phyloP scores from a whole-genome alignment of 352 stramenopile genomes.

The Peronospora destructor region DNA sequence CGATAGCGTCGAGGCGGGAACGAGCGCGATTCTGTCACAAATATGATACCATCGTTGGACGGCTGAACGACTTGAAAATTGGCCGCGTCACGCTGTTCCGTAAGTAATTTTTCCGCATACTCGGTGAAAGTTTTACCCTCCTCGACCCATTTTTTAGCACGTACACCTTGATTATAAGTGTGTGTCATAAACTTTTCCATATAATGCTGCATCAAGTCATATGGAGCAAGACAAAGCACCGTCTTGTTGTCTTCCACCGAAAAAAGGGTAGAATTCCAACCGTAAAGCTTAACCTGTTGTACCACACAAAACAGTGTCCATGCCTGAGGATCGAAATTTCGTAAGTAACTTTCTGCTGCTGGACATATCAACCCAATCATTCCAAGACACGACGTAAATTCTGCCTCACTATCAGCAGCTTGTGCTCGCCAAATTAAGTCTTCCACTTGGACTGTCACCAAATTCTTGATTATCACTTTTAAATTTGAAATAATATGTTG shows the following conservation, averaged over 20 bases:
- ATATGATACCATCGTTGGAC: constrained; percentile 22
- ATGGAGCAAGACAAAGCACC: constrained; percentile 25
- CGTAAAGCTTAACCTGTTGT: constrained; percentile 27
- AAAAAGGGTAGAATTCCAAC: constrained; percentile 29
- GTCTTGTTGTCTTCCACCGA: constrained; percentile 15
- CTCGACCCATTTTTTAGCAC: constrained; percentile 24
- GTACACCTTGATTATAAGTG: constrained; percentile 20
- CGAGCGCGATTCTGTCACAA: constrained; percentile 32
- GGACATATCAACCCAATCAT: constrained; percentile 35
- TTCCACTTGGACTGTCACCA: constrained; percentile 29
- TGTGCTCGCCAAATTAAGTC: constrained; percentile 34
- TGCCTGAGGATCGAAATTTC: constrained; percentile 17
- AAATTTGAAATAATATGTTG: constrained; percentile 26
- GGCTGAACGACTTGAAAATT: constrained; percentile 35
- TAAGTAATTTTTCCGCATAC: constrained; percentile 22
- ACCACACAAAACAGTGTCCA: constrained; percentile 28
- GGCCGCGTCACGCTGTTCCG: constrained; percentile 25
- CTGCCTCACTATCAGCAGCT: constrained; percentile 26
- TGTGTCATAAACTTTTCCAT: constrained; percentile 35
- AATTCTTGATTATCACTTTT: constrained; percentile 21
- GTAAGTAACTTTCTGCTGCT: constrained; percentile 28
- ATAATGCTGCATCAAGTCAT: constrained; percentile 33
- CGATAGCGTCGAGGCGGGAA: constrained; percentile 33
- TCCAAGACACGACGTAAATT: constrained; percentile 30
- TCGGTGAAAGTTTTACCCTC: constrained; percentile 19